Base-by-base conservation (phyloP, 192 early-diverging fungal genomes). In the Funneliformis mosseae region DNA sequence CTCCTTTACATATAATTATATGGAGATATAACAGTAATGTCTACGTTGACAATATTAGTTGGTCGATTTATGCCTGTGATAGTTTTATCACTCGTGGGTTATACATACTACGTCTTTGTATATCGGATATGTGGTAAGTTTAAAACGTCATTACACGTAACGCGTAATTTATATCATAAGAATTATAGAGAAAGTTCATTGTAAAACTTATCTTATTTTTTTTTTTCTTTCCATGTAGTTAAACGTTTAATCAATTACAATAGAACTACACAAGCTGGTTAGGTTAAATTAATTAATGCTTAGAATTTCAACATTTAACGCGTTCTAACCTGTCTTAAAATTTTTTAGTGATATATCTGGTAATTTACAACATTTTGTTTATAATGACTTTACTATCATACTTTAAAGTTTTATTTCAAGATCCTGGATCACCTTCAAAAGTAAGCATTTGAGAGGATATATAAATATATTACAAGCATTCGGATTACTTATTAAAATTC, bases 361-460 rank as follows among this genome's bases (percentile, higher is more conserved):
- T 83, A 9, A 67, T 85, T 0, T 81, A 80, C 42, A 80, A 83
- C 69, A 69, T 83, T 16, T 60, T 86, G 8, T 74, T 86, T 18
- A 16, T 82, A 12, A 74, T 90, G 46, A 81, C 84, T 18, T 80
- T 84, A 27, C 68, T 83, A 23, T 87, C 87, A 5, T 90, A 90
- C 45, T 73, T 77, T 11, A 77, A 88, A 38, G 83, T 85, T 46
- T 76, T 90, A 7, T 80, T 70, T 50, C 75, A 74, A 42, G 81
- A 43, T 4, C 88, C 89, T 21, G 89, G 88, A 21, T 83, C 84
- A n/a, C 84, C 88, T n/a, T 70, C 82, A 77, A 83, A 85, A 80
- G 85, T 75, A 87, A 39, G 63, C 64, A 48, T 28, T 46, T 42
- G 48, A 55, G 5, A 55, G 5, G 14, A 55, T 18, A 21, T 55